Base-by-base conservation (phyloP, 495 filamentous ascomycete species). In the Tuber calosporum region DNA sequence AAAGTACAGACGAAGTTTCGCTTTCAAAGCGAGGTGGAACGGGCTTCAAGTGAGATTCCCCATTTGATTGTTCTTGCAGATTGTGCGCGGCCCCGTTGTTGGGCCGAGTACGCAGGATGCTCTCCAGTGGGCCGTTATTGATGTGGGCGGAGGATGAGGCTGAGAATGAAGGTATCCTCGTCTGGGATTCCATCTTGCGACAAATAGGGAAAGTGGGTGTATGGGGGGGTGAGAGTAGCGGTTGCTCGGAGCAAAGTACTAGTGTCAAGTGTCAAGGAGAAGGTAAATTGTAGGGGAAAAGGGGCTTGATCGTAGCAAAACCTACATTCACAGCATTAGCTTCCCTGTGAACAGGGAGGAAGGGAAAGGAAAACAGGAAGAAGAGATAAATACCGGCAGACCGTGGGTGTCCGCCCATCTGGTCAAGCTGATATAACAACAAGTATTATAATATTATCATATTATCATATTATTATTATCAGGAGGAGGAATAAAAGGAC, bases 1-100 rank as follows among this genome's bases (percentile, higher is more conserved):
- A 77, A 41, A 77, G 75, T 53, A 76, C 40, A 36, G 74, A 77
- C 20, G 75, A 73, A 41, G 66, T 68, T 66, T 77, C 75, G 26
- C 74, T 77, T 15, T 77, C 75, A 17, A 77, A 37, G 30, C 40
- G 66, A 30, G 67, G 4, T 30, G 26, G 26, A 62, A 34, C 48
- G 13, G 74, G 74, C 36, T 77, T 76, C n/a, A 77, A 45, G 39
- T 77, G 75, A 15, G 40, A 40, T 19, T 67, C 69, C 20, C 67
- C 67, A 66, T 77, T 75, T 41, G 67, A 43, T 62, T 34, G 53
- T 26, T 34, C 53, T 34, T 30, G 26, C 11, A 6, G 53, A 62
- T 19, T 62, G 11, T 34, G 53, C 1, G 26, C 26, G 53, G 53
- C 13, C 53, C 53, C 53, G 11, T 62, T 62, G 53, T 26, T 7